Evolutionary conservation across 1,284 basidiomycete genomes (phyloP).

Genomic region (Thecaphora thlaspeos): DNA sequence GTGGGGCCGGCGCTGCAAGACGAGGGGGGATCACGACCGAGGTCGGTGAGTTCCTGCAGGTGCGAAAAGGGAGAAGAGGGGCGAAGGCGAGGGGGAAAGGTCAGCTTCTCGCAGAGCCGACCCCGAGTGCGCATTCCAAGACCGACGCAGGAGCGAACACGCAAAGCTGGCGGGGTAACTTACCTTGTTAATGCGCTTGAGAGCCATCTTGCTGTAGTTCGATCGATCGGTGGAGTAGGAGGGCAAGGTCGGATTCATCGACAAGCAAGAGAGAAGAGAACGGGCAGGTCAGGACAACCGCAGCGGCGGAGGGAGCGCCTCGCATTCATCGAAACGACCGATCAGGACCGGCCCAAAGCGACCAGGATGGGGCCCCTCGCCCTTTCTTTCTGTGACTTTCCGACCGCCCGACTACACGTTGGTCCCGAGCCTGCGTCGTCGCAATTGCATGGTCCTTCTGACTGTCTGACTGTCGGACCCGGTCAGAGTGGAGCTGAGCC

Average conservation of each 20-base stretch:
- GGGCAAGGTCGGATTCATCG: background rate
- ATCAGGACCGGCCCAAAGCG: background rate
- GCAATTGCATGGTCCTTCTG: no score
- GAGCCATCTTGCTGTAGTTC: slow-evolving; percentile 45
- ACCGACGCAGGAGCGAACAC: no score
- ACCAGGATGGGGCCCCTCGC: background rate
- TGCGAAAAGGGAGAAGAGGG: background rate
- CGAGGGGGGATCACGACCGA: slow-evolving; percentile 57
- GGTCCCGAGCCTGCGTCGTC: no score
- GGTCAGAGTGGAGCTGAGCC: no score
- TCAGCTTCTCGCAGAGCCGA: no score
- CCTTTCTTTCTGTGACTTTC: no score
- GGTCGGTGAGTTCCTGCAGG: slow-evolving; percentile 51
- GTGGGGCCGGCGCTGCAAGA: slow-evolving; percentile 56
- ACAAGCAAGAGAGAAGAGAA: background rate
- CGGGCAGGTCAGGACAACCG: background rate
- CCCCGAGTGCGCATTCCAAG: no score
- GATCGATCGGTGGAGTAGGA: background rate
- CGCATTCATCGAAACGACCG: background rate
- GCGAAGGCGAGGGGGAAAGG: background rate
- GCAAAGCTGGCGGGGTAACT: no score
- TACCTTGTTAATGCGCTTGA: slow-evolving; percentile 58
- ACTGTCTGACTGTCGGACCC: no score
- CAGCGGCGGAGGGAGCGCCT: background rate
- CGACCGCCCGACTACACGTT: no score